Conservation (phyloP, 768 basidiomycete species). For the Trichaptum fuscoviolaceum region DNA sequence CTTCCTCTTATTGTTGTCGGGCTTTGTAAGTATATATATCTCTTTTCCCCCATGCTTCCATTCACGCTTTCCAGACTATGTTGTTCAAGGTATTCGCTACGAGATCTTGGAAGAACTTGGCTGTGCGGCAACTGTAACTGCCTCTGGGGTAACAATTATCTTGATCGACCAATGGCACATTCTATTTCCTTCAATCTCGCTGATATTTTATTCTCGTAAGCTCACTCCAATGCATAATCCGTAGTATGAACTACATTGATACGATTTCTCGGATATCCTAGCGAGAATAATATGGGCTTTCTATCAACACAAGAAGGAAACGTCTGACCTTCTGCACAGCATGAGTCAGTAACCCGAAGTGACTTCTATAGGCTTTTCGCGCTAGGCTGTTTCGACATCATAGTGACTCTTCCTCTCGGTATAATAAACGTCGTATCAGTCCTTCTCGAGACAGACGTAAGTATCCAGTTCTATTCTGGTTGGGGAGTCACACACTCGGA, state of each 20-base stretch:
- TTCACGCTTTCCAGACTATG: conserved; percentile 26
- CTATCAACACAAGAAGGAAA: no score
- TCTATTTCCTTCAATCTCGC: not conserved
- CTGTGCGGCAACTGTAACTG: conserved; percentile 20
- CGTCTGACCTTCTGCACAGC: no score
- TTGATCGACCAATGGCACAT: not conserved
- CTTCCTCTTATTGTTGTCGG: not conserved
- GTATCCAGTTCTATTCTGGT: not conserved
- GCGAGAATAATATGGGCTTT: no score
- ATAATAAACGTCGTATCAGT: not conserved
- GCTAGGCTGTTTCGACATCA: not conserved
- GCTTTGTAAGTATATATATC: not conserved
- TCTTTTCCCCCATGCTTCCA: not conserved
- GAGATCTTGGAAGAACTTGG: conserved; percentile 47
- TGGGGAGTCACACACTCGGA: not conserved
- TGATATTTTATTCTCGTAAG: not conserved
- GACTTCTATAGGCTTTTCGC: not conserved
- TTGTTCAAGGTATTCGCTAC: conserved; percentile 46
- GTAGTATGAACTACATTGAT: no score
- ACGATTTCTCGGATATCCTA: no score
- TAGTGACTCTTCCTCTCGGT: not conserved
- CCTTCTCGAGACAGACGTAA: not conserved
- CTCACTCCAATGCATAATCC: not conserved
- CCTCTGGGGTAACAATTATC: not conserved
- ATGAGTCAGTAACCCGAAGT: not conserved